Evolutionary conservation across 2,329 filamentous ascomycete species (phyloP).

Genomic region (Exserohilum turcica): DNA sequence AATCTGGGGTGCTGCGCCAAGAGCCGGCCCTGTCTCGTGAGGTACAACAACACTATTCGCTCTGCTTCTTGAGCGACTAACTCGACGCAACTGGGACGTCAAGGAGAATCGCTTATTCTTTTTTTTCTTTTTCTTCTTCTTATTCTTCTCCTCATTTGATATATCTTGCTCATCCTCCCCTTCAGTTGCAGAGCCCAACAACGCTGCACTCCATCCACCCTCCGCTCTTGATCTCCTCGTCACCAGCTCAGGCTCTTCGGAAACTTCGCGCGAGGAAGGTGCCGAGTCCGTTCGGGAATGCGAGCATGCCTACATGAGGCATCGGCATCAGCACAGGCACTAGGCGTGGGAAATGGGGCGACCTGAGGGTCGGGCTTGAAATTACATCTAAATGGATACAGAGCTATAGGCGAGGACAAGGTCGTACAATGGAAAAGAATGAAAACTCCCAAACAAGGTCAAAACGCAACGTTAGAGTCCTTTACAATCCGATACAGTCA

Average conservation of each 20-base stretch:
- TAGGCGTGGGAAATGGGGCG: slow-evolving; percentile 3
- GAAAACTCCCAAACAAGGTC: slow-evolving; percentile 28
- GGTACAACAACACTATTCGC: slow-evolving; percentile 39
- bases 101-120: slow-evolving; percentile 35
- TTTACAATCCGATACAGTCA: slow-evolving; percentile 17
- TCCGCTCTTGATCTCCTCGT: slow-evolving; percentile 23
- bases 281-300: slow-evolving; percentile 30
- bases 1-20: slow-evolving; percentile 23
- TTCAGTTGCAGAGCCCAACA: slow-evolving; percentile 15
- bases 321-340: slow-evolving; percentile 46
- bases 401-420: slow-evolving; percentile 29
- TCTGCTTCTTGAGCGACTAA: slow-evolving; percentile 38
- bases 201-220: slow-evolving; percentile 12
- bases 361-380: slow-evolving; percentile 13
- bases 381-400: slow-evolving; percentile 40
- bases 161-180: slow-evolving; percentile 15
- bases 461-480: slow-evolving; percentile 21
- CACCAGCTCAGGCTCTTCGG: slow-evolving; percentile 38
- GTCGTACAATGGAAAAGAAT: slow-evolving; percentile 25
- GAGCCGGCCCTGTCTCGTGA: slow-evolving; percentile 14
- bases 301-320: slow-evolving; percentile 38
- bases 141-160: slow-evolving; percentile 33
- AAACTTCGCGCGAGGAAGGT: slow-evolving; percentile 38
- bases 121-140: slow-evolving; percentile 29
- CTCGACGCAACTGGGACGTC: slow-evolving; percentile 42